phyloP scores from a whole-genome alignment of 2,329 filamentous ascomycete species.

The Akanthomyces uredinophilus region DNA sequence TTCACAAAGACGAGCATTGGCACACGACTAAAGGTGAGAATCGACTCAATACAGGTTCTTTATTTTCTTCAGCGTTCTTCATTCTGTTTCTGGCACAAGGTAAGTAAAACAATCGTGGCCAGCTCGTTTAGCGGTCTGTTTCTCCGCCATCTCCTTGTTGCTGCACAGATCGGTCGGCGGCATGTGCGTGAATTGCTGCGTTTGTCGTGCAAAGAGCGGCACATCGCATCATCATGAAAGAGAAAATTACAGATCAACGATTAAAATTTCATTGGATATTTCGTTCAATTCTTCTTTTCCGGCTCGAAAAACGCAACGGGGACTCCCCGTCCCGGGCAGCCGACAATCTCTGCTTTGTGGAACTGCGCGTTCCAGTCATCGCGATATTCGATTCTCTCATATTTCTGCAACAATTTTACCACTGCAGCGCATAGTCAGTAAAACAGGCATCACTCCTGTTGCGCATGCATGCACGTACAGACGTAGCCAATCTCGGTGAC shows the following conservation, averaged over 20 bases:
- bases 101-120: too few relatives aligned
- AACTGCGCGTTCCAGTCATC: conserved; percentile 41
- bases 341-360: conserved; percentile 40
- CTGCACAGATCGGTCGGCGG: not conserved
- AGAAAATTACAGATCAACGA: not conserved
- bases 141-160: not conserved
- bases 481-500: conserved; percentile 59
- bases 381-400: conserved; percentile 47
- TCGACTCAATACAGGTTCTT: too few relatives aligned
- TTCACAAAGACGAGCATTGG: too few relatives aligned
- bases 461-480: not conserved
- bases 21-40: too few relatives aligned
- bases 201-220: not conserved
- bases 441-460: not conserved
- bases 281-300: not conserved
- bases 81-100: too few relatives aligned
- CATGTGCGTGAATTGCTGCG: too few relatives aligned
- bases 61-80: too few relatives aligned
- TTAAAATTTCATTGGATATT: not conserved
- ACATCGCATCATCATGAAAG: not conserved
- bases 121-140: not conserved
- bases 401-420: conserved; percentile 54
- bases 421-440: conserved; percentile 25
- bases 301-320: conserved; percentile 34
- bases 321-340: conserved; percentile 38